phyloP scores from a whole-genome alignment of 108 stramenopile species.

The Nannochloropsis salina region DNA sequence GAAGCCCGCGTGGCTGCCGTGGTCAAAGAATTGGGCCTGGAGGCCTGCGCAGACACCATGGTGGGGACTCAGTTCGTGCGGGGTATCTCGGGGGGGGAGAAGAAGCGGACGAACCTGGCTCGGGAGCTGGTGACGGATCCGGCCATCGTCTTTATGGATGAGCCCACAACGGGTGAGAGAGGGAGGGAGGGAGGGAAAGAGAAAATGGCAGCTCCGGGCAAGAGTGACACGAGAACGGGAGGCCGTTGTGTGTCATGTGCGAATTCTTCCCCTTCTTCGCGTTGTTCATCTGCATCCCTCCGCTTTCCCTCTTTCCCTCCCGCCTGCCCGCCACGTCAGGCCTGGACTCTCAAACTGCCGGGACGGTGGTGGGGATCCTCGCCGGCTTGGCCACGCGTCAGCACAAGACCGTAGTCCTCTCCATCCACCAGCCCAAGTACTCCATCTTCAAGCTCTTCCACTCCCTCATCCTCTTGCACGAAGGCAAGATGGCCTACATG shows the following conservation, averaged over 20 bases:
- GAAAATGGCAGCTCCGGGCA: no score
- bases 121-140: constrained; percentile 57
- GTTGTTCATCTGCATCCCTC: no score
- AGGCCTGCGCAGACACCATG: constrained; percentile 63
- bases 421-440: constrained; percentile 50
- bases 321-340: constrained; percentile 40
- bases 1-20: constrained; percentile 57
- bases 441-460: constrained; percentile 32
- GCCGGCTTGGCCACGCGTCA: constrained; percentile 51
- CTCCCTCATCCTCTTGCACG: constrained; percentile 29
- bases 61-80: constrained; percentile 54
- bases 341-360: constrained; percentile 60
- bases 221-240: no score
- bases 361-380: constrained; percentile 58
- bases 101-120: constrained; percentile 49
- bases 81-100: constrained; percentile 48
- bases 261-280: no score
- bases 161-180: constrained; percentile 56
- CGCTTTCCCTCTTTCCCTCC: not conserved
- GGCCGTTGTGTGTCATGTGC: not conserved
- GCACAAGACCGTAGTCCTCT: constrained; percentile 30
- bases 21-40: constrained; percentile 65
- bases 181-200: not conserved
- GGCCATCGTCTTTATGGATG: constrained; percentile 53
- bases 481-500: constrained; percentile 23